These are phyloP conservation scores for Russula vinacea DNA, from an alignment of 768 basidiomycete species.

Conservation along the genomic window DNA sequence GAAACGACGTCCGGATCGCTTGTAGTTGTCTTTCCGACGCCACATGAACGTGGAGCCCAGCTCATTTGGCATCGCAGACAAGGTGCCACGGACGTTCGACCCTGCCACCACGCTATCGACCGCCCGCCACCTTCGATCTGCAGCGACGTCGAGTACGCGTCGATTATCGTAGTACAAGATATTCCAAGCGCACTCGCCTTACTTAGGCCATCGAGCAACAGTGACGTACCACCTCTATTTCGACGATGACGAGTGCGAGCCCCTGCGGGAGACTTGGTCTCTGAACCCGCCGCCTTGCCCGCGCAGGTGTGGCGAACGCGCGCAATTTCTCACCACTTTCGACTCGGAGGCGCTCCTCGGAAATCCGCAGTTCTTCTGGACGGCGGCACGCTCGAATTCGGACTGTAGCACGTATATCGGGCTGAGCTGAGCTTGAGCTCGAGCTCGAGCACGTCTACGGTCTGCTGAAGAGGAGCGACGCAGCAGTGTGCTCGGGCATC, in stretches of 20 bases:
- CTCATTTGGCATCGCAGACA: constrained; percentile 37
- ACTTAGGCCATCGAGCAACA: constrained; percentile 41
- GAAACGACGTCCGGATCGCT: constrained; percentile 51
- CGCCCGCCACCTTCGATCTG: constrained; percentile 30
- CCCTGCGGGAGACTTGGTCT: neutral
- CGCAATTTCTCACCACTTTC: constrained; percentile 27
- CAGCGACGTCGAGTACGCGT: constrained; percentile 45
- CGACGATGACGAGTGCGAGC: constrained; percentile 2
- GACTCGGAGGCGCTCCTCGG: constrained; percentile 36
- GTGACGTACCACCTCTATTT: constrained; percentile 45
- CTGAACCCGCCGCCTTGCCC: neutral
- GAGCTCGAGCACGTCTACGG: neutral
- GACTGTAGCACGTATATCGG: constrained; percentile 41
- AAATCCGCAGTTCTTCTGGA: constrained; percentile 39
- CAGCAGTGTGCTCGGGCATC: neutral
- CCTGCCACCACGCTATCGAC: constrained; percentile 35
- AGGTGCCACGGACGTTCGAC: constrained; percentile 43
- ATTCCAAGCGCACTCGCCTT: no score
- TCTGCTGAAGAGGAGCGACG: constrained; percentile 18
- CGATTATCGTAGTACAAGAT: no score
- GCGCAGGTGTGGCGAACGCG: constrained; percentile 7
- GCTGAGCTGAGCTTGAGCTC: constrained; percentile 22
- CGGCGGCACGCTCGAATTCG: constrained; percentile 44
- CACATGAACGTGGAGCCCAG: constrained; percentile 46
- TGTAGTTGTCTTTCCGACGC: constrained; percentile 47